A percentile compares a stretch with the other conserved stretches of the same genome.
These are phyloP conservation scores for Phyllosticta citrichinensis DNA, from an alignment of 2,329 filamentous ascomycete species.

Conservation along the genomic window DNA sequence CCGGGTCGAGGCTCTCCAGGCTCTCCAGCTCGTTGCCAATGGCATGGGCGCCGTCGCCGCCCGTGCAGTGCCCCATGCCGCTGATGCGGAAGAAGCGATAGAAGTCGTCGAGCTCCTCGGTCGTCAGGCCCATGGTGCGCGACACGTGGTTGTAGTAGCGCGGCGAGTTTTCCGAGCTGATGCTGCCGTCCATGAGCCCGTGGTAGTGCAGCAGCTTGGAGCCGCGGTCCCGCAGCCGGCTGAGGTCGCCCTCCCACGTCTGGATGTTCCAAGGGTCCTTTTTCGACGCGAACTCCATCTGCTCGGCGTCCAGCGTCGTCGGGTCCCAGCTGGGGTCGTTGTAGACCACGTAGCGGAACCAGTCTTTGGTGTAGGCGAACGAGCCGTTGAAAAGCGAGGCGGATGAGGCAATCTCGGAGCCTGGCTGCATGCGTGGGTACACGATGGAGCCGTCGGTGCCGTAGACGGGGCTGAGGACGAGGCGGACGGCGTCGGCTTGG, in stretches of 20 bases:
- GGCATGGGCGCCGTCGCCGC: conserved; percentile 37
- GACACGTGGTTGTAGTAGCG: conserved; percentile 41
- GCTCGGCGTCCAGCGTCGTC: conserved; percentile 26
- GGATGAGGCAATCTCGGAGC: conserved; percentile 28
- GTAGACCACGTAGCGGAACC: conserved; percentile 41
- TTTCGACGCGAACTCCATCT: conserved; percentile 32
- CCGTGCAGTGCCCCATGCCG: conserved; percentile 43
- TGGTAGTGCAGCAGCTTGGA: conserved; percentile 40
- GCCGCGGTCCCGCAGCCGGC: conserved; percentile 27
- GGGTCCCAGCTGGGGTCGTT: conserved; percentile 36
- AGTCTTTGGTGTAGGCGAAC: conserved; percentile 37
- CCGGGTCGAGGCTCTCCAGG: conserved; percentile 22
- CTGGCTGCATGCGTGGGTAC: conserved; percentile 43
- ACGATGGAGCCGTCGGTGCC: conserved; percentile 35
- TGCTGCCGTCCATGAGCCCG: conserved; percentile 35
- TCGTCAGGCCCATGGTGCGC: conserved; percentile 30
- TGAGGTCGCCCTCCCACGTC: conserved; percentile 33
- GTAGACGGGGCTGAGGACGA: conserved; percentile 34
- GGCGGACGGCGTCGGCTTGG: conserved; percentile 35
- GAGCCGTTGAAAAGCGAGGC: conserved; percentile 22
- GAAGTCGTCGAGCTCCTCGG: conserved; percentile 31
- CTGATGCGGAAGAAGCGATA: conserved; percentile 44
- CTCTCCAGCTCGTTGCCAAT: conserved; percentile 21
- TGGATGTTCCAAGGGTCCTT: conserved; percentile 28
- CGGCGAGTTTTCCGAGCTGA: conserved; percentile 35